Percentiles rank a stretch among this genome's conserved stretches.
phyloP scores from a whole-genome alignment of 441 rosid species.

The Eutrema salsugineum region DNA sequence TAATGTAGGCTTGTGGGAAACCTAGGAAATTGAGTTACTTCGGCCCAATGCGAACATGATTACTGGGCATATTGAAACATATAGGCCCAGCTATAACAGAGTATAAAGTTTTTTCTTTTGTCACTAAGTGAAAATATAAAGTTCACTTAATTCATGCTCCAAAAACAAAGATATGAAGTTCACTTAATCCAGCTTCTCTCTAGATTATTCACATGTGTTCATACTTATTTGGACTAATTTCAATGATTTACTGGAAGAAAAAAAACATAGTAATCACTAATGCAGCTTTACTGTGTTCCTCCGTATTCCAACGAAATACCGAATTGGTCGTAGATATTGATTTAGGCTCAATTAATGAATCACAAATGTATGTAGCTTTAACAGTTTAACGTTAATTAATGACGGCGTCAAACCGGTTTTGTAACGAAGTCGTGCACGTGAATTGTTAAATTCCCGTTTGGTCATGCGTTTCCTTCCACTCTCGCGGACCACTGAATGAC shows the following conservation, averaged over 20 bases:
- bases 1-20: neutral
- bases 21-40: neutral
- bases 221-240: neutral
- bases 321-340: neutral
- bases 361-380: no score
- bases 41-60: neutral
- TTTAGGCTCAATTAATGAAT: neutral
- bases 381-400: neutral
- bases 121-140: neutral
- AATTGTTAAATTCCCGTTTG: neutral
- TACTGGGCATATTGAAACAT: neutral
- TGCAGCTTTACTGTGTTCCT: neutral
- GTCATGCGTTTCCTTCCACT: slow-evolving; percentile 10
- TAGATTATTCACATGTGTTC: neutral
- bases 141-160: no score
- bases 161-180: neutral
- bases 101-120: no score
- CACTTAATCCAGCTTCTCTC: neutral
- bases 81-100: neutral
- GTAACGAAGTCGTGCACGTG: slow-evolving; percentile 8
- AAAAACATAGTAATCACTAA: no score
- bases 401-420: neutral
- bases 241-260: no score
- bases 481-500: slow-evolving; percentile 10
- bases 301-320: neutral